Base-by-base conservation (phyloP, 495 filamentous ascomycete genomes). In the Cudoniella acicularis region DNA sequence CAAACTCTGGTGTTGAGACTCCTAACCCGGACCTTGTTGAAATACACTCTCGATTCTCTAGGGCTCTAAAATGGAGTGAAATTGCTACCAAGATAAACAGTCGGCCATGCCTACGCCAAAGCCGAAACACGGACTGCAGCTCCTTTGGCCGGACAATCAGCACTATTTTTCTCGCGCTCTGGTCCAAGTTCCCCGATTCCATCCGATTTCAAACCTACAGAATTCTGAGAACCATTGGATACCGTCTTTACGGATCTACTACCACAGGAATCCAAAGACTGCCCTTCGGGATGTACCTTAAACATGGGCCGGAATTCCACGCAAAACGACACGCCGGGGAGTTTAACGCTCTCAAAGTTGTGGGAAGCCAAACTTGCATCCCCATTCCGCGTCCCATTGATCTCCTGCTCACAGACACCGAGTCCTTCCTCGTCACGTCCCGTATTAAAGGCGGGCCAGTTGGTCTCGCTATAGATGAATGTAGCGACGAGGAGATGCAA, bases 281-380 rank as follows among this genome's bases (percentile, higher is more conserved):
- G 45, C 71, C 67, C 3, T 72, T 72, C 49, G 71, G 71, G 18
- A 62, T 72, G 10, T 74, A 72, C 53, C 52, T 72, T 11, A 72
- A 72, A 41, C 57, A 56, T 43, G 21, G 55, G 9, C 36, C 36
- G n/a, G 36, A n/a, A 41, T 9, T 41, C n/a, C 36, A 41, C n/a
- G 9, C 36, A 41, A n/a, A n/a, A n/a, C n/a, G n/a, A n/a, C n/a
- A n/a, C n/a, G n/a, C n/a, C n/a, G n/a, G n/a, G n/a, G n/a, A n/a
- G n/a, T n/a, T n/a, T n/a, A n/a, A n/a, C n/a, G n/a, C n/a, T n/a
- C n/a, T n/a, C n/a, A n/a, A n/a, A n/a, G n/a, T n/a, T n/a, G n/a
- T n/a, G n/a, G n/a, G n/a, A n/a, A n/a, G n/a, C n/a, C n/a, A n/a
- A n/a, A n/a, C n/a, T n/a, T n/a, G n/a, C n/a, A n/a, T n/a, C n/a